These are phyloP conservation scores for Pseudogymnoascus sp. DNA, from an alignment of 2,329 filamentous ascomycete species.

Conservation along the genomic window DNA sequence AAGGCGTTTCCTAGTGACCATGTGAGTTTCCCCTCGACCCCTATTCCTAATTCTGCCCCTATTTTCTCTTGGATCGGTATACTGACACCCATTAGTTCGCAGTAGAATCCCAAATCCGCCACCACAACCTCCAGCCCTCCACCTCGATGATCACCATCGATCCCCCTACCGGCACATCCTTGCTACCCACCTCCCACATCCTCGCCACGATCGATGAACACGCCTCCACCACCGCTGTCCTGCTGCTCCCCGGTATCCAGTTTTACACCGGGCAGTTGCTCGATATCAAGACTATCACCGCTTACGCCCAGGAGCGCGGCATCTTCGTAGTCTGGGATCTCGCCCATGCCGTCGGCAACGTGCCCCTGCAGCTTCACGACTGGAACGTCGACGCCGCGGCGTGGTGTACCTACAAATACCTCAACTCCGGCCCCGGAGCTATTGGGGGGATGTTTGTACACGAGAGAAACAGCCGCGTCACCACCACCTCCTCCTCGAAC, in stretches of 20 bases:
- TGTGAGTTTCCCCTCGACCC: conserved; percentile 36
- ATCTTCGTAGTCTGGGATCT: conserved; percentile 73
- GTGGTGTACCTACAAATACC: conserved; percentile 80
- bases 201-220: conserved; percentile 58
- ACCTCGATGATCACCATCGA: conserved; percentile 62
- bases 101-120: conserved; percentile 63
- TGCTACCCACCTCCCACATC: conserved; percentile 58
- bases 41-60: background rate
- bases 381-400: conserved; percentile 72
- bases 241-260: conserved; percentile 71
- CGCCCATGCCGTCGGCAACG: conserved; percentile 70
- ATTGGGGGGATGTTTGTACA: conserved; percentile 71
- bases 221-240: conserved; percentile 54
- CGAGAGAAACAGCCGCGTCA: conserved; percentile 33
- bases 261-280: conserved; percentile 75
- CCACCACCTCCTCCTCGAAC: conserved; percentile 15
- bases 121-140: conserved; percentile 54
- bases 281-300: conserved; percentile 65
- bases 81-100: conserved; percentile 49
- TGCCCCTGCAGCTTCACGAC: conserved; percentile 60
- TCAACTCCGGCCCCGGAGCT: conserved; percentile 66
- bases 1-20: conserved; percentile 79
- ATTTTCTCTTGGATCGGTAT: background rate
- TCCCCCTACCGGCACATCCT: conserved; percentile 38
- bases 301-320: conserved; percentile 53